phyloP scores from a whole-genome alignment of 768 basidiomycete genomes.

The Xerocomellus amylosporus region DNA sequence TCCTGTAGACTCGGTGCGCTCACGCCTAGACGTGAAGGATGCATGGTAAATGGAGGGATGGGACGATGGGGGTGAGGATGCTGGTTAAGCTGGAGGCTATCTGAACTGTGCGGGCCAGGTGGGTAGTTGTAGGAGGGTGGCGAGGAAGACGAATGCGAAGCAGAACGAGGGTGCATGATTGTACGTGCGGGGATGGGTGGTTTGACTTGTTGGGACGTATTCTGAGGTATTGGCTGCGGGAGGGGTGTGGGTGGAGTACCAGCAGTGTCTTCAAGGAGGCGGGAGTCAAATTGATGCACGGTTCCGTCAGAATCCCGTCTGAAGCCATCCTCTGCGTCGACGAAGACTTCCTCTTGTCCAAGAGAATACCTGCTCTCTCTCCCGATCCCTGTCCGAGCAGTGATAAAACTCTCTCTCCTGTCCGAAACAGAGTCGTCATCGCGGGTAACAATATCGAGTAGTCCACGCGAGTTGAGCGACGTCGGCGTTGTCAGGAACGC shows the following conservation, averaged over 20 bases:
- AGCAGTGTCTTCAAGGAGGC: conserved; percentile 11
- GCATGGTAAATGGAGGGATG: conserved; percentile 1
- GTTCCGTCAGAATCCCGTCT: conserved; percentile 25
- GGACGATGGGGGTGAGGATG: conserved; percentile 16
- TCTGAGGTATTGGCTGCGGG: neutral
- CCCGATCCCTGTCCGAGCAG: conserved; percentile 36
- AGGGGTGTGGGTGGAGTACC: conserved; percentile 5
- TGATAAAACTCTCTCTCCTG: conserved; percentile 57
- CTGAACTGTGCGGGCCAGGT: conserved; percentile 16
- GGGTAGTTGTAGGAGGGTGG: conserved; percentile 28
- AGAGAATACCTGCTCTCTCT: conserved; percentile 33
- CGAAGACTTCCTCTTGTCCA: conserved; percentile 26
- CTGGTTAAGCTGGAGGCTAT: conserved; percentile 8
- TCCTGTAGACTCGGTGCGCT: conserved; percentile 30
- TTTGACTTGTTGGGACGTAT: conserved; percentile 8
- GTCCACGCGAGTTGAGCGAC: conserved; percentile 20
- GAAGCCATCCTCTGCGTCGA: conserved; percentile 29
- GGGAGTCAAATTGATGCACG: conserved; percentile 19
- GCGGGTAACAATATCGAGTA: conserved; percentile 26
- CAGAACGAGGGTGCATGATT: conserved; percentile 12
- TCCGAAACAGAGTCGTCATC: conserved; percentile 45
- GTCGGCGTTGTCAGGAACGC: conserved; percentile 30
- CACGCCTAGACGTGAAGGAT: conserved; percentile 12
- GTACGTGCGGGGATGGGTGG: conserved; percentile 23
- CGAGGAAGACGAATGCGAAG: conserved; percentile 17